phyloP scores from a whole-genome alignment of 345 rosid species.

The Kernera saxatilis region DNA sequence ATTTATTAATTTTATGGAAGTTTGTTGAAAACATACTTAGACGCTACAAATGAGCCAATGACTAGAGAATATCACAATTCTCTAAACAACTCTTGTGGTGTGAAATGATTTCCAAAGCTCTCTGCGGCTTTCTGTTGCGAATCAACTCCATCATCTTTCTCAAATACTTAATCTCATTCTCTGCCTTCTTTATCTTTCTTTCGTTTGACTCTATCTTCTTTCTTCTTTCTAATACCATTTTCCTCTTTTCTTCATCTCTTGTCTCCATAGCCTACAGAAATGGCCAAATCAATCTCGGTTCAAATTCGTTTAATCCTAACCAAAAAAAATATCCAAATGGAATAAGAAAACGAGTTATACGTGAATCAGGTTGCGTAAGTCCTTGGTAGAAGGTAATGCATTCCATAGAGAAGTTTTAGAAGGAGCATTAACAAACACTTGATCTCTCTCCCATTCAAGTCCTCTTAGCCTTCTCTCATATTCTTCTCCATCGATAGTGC shows the following conservation, averaged over 20 bases:
- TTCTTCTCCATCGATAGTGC: not conserved
- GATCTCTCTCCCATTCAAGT: not conserved
- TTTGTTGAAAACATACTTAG: not conserved
- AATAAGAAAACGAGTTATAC: not conserved
- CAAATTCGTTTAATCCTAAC: not conserved
- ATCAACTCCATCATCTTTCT: not conserved
- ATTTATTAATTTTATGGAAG: not conserved
- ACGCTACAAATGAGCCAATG: not conserved
- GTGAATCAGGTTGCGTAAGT: slow-evolving; percentile 4
- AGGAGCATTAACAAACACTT: slow-evolving; percentile 21
- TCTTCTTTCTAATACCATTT: not conserved
- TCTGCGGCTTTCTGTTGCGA: not conserved
- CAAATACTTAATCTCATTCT: slow-evolving; percentile 7
- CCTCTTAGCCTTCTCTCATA: not conserved
- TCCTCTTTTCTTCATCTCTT: slow-evolving; percentile 10
- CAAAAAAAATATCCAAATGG: no score
- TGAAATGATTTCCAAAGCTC: not conserved
- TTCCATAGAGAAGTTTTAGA: slow-evolving; percentile 17
- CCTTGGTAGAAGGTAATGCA: slow-evolving; percentile 12
- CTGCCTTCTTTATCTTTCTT: slow-evolving; percentile 14
- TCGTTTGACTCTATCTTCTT: slow-evolving; percentile 1
- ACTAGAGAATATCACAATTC: not conserved
- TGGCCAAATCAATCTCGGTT: not conserved
- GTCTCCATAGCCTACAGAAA: not conserved
- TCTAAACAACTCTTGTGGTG: not conserved